Conservation (phyloP, 164 flowering plant species). For the Hamamelis virginiana region DNA sequence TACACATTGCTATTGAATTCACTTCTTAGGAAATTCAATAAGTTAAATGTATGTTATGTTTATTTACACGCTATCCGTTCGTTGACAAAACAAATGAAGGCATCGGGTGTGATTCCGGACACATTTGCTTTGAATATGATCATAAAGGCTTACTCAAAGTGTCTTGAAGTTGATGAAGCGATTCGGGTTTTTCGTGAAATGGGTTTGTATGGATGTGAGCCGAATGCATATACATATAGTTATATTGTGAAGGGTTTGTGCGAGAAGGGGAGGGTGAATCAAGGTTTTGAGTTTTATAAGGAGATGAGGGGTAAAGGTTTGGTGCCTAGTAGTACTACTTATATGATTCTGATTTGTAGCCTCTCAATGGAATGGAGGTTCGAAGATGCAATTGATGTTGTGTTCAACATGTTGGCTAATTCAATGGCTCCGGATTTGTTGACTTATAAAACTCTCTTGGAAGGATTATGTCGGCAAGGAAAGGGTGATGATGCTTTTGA, state of each 20-base stretch:
- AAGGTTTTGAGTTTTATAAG: slow-evolving; percentile 57
- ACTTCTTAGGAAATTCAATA: slow-evolving; percentile 60
- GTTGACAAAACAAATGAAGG: slow-evolving; percentile 77
- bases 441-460: slow-evolving; percentile 78
- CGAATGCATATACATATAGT: slow-evolving; percentile 60
- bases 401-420: slow-evolving; percentile 66
- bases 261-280: slow-evolving; percentile 69
- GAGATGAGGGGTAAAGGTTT: slow-evolving; percentile 73
- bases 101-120: slow-evolving; percentile 69
- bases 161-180: slow-evolving; percentile 73
- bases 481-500: slow-evolving; percentile 62
- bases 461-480: slow-evolving; percentile 73
- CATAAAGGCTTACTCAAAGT: slow-evolving; percentile 75
- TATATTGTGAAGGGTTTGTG: slow-evolving; percentile 70
- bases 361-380: slow-evolving; percentile 65
- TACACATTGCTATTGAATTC: slow-evolving; percentile 52
- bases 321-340: slow-evolving; percentile 55
- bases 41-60: slow-evolving; percentile 53
- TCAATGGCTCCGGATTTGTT: slow-evolving; percentile 66
- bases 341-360: slow-evolving; percentile 71
- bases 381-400: slow-evolving; percentile 55
- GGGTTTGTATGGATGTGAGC: slow-evolving; percentile 82
- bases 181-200: slow-evolving; percentile 73
- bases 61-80: slow-evolving; percentile 72
- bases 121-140: slow-evolving; percentile 70